Evolutionary conservation across 2,329 filamentous ascomycete genomes (phyloP).

Genomic region (Aureobasidium uvarum): DNA sequence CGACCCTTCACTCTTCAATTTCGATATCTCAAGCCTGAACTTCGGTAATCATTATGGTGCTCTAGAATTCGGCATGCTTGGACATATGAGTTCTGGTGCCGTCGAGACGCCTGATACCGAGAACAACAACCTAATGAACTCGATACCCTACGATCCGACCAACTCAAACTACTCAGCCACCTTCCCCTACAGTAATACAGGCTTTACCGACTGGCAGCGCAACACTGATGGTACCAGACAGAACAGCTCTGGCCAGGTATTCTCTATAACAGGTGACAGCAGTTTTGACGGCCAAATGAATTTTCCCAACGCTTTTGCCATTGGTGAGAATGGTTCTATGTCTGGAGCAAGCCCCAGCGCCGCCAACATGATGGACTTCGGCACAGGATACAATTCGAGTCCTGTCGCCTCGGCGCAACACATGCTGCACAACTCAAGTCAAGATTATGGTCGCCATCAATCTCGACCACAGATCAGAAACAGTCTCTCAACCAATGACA

Average conservation of each 20-base stretch:
- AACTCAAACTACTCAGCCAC: conserved; percentile 31
- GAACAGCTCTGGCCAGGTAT: conserved; percentile 45
- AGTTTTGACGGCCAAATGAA: conserved; percentile 37
- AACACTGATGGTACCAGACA: conserved; percentile 44
- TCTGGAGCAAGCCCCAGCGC: conserved; percentile 59
- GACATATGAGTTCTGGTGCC: conserved; percentile 93
- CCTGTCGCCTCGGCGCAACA: conserved; percentile 27
- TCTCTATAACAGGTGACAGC: conserved; percentile 45
- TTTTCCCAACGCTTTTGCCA: conserved; percentile 59
- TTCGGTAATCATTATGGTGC: conserved; percentile 97
- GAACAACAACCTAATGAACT: conserved; percentile 33
- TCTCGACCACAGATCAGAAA: conserved; percentile 36
- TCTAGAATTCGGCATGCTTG: conserved; percentile 92
- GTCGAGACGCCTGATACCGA: conserved; percentile 39
- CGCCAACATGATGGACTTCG: conserved; percentile 49
- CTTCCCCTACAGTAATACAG: conserved; percentile 31
- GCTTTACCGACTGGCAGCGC: conserved; percentile 36
- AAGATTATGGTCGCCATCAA: conserved; percentile 29
- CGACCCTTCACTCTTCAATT: conserved; percentile 91
- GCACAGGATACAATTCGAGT: conserved; percentile 40
- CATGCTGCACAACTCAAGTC: conserved; percentile 6
- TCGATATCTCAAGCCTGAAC: conserved; percentile 88
- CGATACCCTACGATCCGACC: conserved; percentile 36
- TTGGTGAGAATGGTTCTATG: conserved; percentile 57
- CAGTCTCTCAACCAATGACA: conserved; percentile 35